Base-by-base conservation (phyloP, 495 filamentous ascomycete genomes). In the Haplographium delicatum region DNA sequence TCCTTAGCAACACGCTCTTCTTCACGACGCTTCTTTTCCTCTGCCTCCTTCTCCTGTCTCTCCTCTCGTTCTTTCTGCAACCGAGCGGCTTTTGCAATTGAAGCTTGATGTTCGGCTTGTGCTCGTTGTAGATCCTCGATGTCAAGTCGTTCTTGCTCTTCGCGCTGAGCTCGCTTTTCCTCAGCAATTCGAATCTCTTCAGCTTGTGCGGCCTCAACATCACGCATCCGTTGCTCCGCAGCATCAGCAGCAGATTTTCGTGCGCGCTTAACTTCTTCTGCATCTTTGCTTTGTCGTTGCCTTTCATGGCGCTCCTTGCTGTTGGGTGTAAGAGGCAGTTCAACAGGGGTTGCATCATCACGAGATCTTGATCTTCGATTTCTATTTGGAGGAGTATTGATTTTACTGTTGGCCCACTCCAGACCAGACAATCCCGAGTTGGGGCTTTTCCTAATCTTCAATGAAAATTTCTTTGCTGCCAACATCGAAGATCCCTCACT, bases 291-390 rank as follows among this genome's bases (percentile, higher is more conserved):
- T 23, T 47, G 16, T 9, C 22, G 33, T 34, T 49, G 23, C n/a
- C 42, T 50, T 24, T 48, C 42, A n/a, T 51, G 40, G 9, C 53
- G 50, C 18, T 54, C 34, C 34, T 49, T 57, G 26, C 54, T 61
- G 4, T 39, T 48, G 3, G 54, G 58, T 19, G 58, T 61, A 24
- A 57, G 47, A 5, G 50, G 46, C 16, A 55, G 35, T 42, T 54
- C 54, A 1, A 45, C 50, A 41, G 44, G 20, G 15, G 47, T 16
- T 20, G 45, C 43, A 8, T 22, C 26, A 23, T 51, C 48, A n/a
- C 15, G 45, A 28, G 50, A 53, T 15, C 25, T 18, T 40, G 44
- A 43, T 15, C 44, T 34, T 9, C 38, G 34, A 18, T 16, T 47
- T 25, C 34, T 47, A 37, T 40, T 48, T 19, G 53, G 50, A 11